A percentile compares a stretch with the other conserved stretches of the same genome.
These are phyloP conservation scores for Colletotrichum godetiae DNA, from an alignment of 2,329 filamentous ascomycete genomes.

Conservation along the genomic window DNA sequence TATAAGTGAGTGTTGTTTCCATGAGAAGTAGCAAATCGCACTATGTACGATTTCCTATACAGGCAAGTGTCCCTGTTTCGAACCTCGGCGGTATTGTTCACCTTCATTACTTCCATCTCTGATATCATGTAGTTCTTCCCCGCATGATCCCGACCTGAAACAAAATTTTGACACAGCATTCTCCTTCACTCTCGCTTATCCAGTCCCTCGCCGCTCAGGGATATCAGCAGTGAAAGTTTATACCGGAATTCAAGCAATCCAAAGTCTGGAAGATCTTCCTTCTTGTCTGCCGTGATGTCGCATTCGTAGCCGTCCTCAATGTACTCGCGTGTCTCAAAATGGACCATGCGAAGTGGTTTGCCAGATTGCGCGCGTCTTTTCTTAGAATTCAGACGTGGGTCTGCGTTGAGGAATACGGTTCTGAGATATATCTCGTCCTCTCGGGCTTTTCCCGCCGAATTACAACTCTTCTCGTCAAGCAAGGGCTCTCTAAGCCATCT, in stretches of 20 bases:
- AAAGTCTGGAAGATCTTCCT: background rate
- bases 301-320: background rate
- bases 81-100: background rate
- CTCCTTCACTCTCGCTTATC: background rate
- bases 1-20: background rate
- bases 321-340: background rate
- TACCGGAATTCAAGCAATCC: background rate
- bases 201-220: background rate
- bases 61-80: background rate
- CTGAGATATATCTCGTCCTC: too few relatives aligned
- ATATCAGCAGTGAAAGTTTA: background rate
- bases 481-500: background rate
- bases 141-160: background rate
- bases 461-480: background rate
- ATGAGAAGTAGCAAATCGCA: background rate
- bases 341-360: background rate
- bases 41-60: background rate
- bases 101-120: background rate
- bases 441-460: too few relatives aligned
- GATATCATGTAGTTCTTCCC: background rate
- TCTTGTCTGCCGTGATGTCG: background rate
- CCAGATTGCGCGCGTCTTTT: background rate
- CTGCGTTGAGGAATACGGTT: background rate
- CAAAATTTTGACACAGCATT: background rate
- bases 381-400: background rate